A percentile compares a stretch with the other conserved stretches of the same genome.
These are phyloP conservation scores for Prosopis cineraria DNA, from an alignment of 306 rosid genomes.

Conservation along the genomic window DNA sequence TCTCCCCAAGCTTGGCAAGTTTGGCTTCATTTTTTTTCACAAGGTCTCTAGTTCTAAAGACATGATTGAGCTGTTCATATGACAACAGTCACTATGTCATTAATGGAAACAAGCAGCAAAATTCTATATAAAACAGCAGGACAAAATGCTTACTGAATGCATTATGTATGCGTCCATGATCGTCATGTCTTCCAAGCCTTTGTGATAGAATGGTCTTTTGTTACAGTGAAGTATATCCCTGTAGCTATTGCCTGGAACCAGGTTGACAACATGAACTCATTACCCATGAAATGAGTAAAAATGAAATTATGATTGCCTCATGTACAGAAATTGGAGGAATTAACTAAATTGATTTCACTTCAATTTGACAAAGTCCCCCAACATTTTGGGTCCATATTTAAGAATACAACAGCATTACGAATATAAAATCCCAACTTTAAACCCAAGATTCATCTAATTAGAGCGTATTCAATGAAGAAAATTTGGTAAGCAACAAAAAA, in stretches of 20 bases:
- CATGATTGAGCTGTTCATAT: slow-evolving; percentile 79
- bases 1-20: slow-evolving; percentile 55
- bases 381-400: background rate
- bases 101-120: slow-evolving; percentile 2
- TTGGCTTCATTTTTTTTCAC: slow-evolving; percentile 74
- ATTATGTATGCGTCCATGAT: slow-evolving; percentile 81
- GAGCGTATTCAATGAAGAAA: background rate
- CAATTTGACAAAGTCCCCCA: background rate
- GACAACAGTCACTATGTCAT: slow-evolving; percentile 31
- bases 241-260: slow-evolving; percentile 75
- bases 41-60: slow-evolving; percentile 73
- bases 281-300: slow-evolving; percentile 20
- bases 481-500: background rate
- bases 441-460: background rate
- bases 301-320: slow-evolving; percentile 4
- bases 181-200: slow-evolving; percentile 68
- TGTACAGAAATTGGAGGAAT: background rate
- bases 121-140: slow-evolving; percentile 23
- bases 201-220: slow-evolving; percentile 87
- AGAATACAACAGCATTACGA: background rate
- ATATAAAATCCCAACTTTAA: background rate
- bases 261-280: slow-evolving; percentile 32
- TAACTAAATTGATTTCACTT: background rate
- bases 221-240: slow-evolving; percentile 75
- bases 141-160: slow-evolving; percentile 70